Percentiles rank a stretch among this genome's conserved stretches.
Evolutionary conservation across 768 basidiomycete genomes (phyloP).

Genomic region (Pleurotus tuoliensis): DNA sequence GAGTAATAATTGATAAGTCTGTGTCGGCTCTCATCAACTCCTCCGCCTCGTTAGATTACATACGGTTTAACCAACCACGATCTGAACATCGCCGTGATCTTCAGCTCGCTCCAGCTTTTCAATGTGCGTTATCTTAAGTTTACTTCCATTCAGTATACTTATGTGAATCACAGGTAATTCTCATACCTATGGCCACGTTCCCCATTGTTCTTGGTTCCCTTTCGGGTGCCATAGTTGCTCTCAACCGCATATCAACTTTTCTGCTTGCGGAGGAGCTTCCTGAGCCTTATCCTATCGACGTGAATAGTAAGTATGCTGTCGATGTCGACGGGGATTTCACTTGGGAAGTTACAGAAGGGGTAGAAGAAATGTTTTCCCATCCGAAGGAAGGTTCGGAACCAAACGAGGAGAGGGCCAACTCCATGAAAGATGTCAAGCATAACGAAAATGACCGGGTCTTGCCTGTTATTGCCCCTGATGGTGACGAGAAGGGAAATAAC

Average conservation of each 20-base stretch:
- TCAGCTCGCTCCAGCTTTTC: slow-evolving; percentile 38
- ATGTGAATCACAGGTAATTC: slow-evolving; percentile 27
- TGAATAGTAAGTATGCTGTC: slow-evolving; percentile 22
- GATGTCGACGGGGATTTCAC: slow-evolving; percentile 25
- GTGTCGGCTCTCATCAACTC: background rate
- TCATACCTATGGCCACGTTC: slow-evolving; percentile 32
- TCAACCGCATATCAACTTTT: slow-evolving; percentile 27
- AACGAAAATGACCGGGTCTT: slow-evolving; percentile 7
- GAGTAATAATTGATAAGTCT: slow-evolving; percentile 11
- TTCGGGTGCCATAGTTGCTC: slow-evolving; percentile 29
- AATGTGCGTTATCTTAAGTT: slow-evolving; percentile 10
- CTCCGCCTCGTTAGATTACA: slow-evolving; percentile 26
- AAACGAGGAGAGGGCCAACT: slow-evolving; percentile 12
- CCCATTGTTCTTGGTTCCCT: slow-evolving; percentile 32
- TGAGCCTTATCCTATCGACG: slow-evolving; percentile 25
- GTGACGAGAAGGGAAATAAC: slow-evolving; percentile 9
- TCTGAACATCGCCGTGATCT: slow-evolving; percentile 40
- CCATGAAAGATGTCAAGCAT: slow-evolving; percentile 11
- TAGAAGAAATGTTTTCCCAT: slow-evolving; percentile 13
- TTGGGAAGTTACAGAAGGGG: slow-evolving; percentile 29
- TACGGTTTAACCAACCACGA: slow-evolving; percentile 41
- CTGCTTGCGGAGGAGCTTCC: slow-evolving; percentile 33
- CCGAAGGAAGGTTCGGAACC: slow-evolving; percentile 3
- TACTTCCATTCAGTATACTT: no score
- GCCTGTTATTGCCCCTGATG: background rate